A percentile compares a stretch with the other conserved stretches of the same genome.
phyloP scores from a whole-genome alignment of 257 asterid genomes.

The Ophiorrhiza pumila region DNA sequence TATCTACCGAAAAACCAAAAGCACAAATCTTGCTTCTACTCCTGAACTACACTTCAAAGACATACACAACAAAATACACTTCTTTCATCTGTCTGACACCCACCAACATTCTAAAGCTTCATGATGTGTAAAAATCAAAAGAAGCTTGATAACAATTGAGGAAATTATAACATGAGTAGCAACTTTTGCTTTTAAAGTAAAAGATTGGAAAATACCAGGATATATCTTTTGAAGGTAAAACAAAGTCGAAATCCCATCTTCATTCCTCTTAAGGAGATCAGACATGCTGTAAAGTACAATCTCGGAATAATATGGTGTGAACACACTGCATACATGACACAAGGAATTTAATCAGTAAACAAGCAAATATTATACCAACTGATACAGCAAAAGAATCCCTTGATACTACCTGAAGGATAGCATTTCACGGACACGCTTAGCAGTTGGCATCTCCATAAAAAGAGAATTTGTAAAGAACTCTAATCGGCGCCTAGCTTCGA shows the following conservation, averaged over 20 bases:
- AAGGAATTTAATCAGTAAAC: conserved; percentile 9
- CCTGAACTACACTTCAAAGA: background rate
- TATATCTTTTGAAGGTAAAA: conserved; percentile 97
- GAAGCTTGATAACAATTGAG: background rate
- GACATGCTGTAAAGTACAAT: conserved; percentile 96
- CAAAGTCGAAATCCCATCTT: conserved; percentile 94
- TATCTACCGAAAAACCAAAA: too few species aligned
- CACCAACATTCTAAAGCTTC: background rate
- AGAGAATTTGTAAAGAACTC: conserved; percentile 93
- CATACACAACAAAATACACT: background rate
- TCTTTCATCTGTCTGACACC: background rate
- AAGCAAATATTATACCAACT: background rate
- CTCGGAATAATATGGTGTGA: conserved; percentile 97
- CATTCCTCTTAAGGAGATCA: conserved; percentile 87
- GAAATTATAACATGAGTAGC: background rate
- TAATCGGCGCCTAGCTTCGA: conserved; percentile 90
- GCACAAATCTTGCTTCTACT: background rate
- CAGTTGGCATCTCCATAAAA: conserved; percentile 93
- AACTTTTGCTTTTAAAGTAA: background rate
- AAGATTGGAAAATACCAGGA: conserved; percentile 56
- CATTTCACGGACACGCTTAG: conserved; percentile 92
- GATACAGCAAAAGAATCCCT: conserved; percentile 1
- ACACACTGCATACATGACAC: conserved; percentile 58
- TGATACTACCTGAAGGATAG: conserved; percentile 73
- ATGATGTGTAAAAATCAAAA: background rate